A percentile compares a stretch with the other conserved stretches of the same genome.
Evolutionary conservation across 306 rosid species (phyloP).

Genomic region (Begonia masoniana): DNA sequence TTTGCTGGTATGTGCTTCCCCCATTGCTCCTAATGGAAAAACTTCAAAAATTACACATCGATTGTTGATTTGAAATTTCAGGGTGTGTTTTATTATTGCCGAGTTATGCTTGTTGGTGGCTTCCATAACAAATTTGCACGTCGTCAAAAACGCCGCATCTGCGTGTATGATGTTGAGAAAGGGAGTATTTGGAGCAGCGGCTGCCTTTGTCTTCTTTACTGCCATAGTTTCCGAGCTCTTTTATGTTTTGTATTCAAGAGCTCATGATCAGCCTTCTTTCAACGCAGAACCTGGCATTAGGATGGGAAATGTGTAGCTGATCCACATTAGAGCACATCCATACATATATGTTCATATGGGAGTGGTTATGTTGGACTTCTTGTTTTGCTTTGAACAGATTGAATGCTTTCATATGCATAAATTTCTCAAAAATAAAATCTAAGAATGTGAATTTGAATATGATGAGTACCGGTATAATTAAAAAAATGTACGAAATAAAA

Average conservation of each 20-base stretch:
- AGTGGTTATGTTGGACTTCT: no score
- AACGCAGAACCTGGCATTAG: constrained; percentile 58
- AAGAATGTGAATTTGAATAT: no score
- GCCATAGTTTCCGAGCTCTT: constrained; percentile 62
- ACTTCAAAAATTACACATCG: not conserved
- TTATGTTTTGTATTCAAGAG: constrained; percentile 62
- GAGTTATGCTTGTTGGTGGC: constrained; percentile 54
- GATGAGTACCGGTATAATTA: no score
- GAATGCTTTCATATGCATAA: no score
- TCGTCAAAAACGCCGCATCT: constrained; percentile 31
- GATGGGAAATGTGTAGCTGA: constrained; percentile 42
- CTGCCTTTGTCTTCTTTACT: constrained; percentile 68
- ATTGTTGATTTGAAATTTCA: constrained; percentile 20
- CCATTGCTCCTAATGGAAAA: not conserved
- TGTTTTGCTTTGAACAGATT: no score
- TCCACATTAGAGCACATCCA: no score
- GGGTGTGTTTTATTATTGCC: constrained; percentile 55
- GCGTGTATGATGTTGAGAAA: constrained; percentile 51
- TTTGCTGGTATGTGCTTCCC: constrained; percentile 44
- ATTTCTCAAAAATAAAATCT: no score
- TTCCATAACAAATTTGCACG: constrained; percentile 58
- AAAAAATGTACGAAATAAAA: no score
- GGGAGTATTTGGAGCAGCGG: constrained; percentile 73
- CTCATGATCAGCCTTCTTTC: constrained; percentile 33
- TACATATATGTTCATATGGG: no score